Evolutionary conservation across 1,139 yeast species (phyloP), one percentile per base, ranked within the genome.

Genomic region (Magnusiomyces sp.): DNA sequence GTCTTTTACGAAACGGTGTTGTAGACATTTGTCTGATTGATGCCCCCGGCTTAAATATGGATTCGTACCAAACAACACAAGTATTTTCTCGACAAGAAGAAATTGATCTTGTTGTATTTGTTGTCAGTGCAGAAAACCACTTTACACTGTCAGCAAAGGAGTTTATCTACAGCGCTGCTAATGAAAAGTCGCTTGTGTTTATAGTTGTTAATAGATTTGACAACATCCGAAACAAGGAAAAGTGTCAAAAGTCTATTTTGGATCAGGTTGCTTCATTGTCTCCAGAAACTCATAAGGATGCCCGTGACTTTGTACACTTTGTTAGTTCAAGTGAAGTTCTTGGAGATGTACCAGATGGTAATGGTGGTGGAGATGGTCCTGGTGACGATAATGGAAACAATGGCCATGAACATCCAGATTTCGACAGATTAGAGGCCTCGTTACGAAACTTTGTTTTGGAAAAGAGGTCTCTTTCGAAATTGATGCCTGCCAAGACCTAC

Each of bases 21-120:
- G 88, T 92, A 46, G 97, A 94, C 62, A 89, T 92, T 52, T 81
- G 92, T 36, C 72, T 94, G 53, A 90, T 94, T 49, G 99, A 94
- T 69, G 97, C 97, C 0, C 99, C 99, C 0, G 99, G 99, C 0
- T 73, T 94, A 53, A 94, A 94, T 62, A 76, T 89, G 75, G 97
- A 92, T 62, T 86, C 94, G 11, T 84, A 84, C 59, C 96, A 88
- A 64, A 94, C 99, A 0, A 87, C 97, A 1, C 96, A 90, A 62
- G 90, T 94, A 0, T 90, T 90, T 65, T 84, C 97, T 2, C 79
- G 97, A 55, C 98, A 94, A 68, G 98, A 94, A 62, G 98, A 94
- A 63, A 94, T 94, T 57, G 99, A 94, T 64, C 73, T 94, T 59
- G 96, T 94, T 7, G 92, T 94, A 0, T 94, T 94, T 71, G 98